A percentile compares a stretch with the other conserved stretches of the same genome.
phyloP scores from a whole-genome alignment of 768 basidiomycete species.

The Harrya chromipes region DNA sequence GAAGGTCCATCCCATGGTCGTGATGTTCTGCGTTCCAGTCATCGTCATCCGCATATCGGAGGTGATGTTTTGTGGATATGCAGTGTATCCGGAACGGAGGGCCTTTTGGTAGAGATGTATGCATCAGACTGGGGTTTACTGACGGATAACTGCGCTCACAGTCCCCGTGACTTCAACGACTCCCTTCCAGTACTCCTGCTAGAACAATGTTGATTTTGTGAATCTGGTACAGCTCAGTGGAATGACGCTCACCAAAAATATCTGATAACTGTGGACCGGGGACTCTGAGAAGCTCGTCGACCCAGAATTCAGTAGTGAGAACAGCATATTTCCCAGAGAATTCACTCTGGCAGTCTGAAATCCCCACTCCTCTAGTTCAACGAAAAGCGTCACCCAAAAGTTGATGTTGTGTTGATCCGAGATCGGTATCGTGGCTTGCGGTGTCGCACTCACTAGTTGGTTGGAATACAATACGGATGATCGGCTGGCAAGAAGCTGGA shows the following conservation, averaged over 20 bases:
- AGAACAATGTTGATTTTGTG: neutral
- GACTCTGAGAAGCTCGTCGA: neutral
- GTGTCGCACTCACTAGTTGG: neutral
- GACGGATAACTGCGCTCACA: neutral
- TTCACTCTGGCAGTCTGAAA: constrained; percentile 1
- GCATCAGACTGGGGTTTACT: too few relatives aligned
- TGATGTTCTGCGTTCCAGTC: neutral
- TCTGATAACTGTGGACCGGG: neutral
- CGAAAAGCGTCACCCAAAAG: neutral
- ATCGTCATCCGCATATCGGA: neutral
- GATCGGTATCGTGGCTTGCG: neutral
- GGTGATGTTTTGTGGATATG: neutral
- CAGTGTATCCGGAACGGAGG: neutral
- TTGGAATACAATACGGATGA: constrained; percentile 3
- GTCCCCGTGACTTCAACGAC: neutral
- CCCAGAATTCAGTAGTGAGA: neutral
- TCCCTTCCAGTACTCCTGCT: neutral
- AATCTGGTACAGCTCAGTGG: too few relatives aligned
- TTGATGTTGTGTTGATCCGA: constrained; percentile 1
- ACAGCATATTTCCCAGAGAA: constrained; percentile 1
- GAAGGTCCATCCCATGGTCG: neutral
- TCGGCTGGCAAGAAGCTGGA: neutral
- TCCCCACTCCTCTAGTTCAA: neutral
- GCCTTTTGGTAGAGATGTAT: neutral
- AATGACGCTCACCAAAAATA: neutral